Evolutionary conservation across 1,139 yeast genomes (phyloP).

Genomic region (Taphrina wiesneri): DNA sequence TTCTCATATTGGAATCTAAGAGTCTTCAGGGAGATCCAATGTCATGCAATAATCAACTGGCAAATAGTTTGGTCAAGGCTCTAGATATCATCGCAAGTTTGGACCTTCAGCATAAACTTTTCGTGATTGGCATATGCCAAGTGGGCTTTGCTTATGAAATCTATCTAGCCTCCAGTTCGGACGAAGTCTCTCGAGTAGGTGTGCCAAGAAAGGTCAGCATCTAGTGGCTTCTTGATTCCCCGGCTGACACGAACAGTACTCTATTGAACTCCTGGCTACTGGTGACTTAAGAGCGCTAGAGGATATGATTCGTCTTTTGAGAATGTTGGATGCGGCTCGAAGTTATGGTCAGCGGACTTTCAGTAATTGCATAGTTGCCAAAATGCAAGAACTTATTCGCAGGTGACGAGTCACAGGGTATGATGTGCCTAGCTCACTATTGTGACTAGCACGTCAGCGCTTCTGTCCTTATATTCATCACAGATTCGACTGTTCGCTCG

Average conservation of each 20-base stretch:
- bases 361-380: background rate
- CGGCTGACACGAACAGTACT: slow-evolving; percentile 4
- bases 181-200: slow-evolving; percentile 2
- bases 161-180: slow-evolving; percentile 9
- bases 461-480: slow-evolving; percentile 1
- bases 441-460: slow-evolving; percentile 5
- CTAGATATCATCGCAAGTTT: slow-evolving; percentile 11
- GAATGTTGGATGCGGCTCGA: slow-evolving; percentile 6
- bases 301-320: slow-evolving; percentile 8
- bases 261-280: slow-evolving; percentile 5
- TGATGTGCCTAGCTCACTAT: slow-evolving; percentile 3
- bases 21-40: slow-evolving; percentile 10
- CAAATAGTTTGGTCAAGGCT: slow-evolving; percentile 6
- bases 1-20: slow-evolving; percentile 10
- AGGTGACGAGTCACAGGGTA: background rate
- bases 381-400: slow-evolving; percentile 5
- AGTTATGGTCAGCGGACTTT: slow-evolving; percentile 8
- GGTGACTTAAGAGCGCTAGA: slow-evolving; percentile 14
- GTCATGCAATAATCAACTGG: slow-evolving; percentile 13
- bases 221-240: background rate
- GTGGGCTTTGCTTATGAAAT: slow-evolving; percentile 11
- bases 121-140: slow-evolving; percentile 14
- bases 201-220: slow-evolving; percentile 11
- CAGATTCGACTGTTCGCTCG: slow-evolving; percentile 3
- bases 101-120: slow-evolving; percentile 4